Percentiles rank a stretch among this genome's conserved stretches.
Conservation (phyloP, 768 basidiomycete genomes). For the Boletus rubescentipes region DNA sequence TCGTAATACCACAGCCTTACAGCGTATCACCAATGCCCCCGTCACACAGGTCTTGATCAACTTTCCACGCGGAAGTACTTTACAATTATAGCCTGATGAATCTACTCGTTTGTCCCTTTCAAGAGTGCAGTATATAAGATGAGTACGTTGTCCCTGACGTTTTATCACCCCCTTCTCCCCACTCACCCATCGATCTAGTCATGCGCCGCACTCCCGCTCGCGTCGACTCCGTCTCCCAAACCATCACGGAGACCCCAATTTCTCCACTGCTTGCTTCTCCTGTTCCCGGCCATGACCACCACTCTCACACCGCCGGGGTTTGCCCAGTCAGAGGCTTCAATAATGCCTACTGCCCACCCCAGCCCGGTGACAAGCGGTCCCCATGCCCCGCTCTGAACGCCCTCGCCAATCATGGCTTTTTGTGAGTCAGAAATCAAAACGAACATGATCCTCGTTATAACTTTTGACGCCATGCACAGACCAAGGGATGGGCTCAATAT, state of each 20-base stretch:
- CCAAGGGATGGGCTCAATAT: constrained; percentile 52
- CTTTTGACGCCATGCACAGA: constrained; percentile 27
- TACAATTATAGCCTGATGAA: neutral
- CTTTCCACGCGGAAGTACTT: neutral
- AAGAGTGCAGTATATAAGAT: constrained; percentile 4
- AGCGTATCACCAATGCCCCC: neutral
- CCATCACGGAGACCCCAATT: neutral
- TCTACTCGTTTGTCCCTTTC: neutral
- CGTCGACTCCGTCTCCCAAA: neutral
- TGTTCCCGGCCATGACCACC: constrained; percentile 20
- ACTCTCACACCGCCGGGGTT: constrained; percentile 16
- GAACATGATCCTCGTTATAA: neutral
- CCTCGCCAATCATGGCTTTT: constrained; percentile 72
- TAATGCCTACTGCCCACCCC: constrained; percentile 45
- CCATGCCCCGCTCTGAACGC: constrained; percentile 75
- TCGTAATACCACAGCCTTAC: constrained; percentile 8
- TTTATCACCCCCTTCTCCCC: neutral
- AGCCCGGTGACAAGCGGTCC: constrained; percentile 52
- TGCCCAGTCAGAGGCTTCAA: constrained; percentile 43
- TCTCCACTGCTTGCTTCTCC: constrained; percentile 9
- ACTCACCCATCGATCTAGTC: neutral
- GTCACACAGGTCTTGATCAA: neutral
- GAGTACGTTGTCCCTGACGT: neutral
- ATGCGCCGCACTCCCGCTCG: constrained; percentile 6
- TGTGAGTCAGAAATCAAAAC: constrained; percentile 44